Evolutionary conservation across 2,329 filamentous ascomycete species (phyloP).

Genomic region (Leptographium lundbergii): DNA sequence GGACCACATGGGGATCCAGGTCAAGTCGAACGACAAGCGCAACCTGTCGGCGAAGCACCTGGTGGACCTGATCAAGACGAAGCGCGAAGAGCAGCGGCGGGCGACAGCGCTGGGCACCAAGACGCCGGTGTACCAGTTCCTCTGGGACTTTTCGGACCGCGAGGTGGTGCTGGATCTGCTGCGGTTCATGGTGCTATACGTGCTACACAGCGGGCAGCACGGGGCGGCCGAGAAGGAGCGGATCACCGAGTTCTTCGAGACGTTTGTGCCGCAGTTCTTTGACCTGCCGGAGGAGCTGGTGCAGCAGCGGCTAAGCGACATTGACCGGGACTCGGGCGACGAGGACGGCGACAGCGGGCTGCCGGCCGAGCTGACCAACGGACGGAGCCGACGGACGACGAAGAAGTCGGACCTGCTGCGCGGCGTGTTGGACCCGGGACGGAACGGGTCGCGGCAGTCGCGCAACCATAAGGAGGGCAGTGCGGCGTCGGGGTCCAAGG

Average conservation of each 20-base stretch:
- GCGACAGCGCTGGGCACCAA: conserved; percentile 44
- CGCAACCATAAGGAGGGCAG: conserved; percentile 70
- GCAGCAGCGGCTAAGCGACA: conserved; percentile 51
- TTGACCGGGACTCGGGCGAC: conserved; percentile 58
- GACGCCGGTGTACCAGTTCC: conserved; percentile 58
- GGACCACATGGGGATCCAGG: conserved; percentile 88
- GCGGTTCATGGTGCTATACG: conserved; percentile 50
- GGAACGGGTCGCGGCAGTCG: conserved; percentile 43
- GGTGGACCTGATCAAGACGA: conserved; percentile 80
- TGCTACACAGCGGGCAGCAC: conserved; percentile 56
- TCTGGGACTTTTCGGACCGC: conserved; percentile 60
- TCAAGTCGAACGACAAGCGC: conserved; percentile 82
- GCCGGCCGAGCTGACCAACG: conserved; percentile 58
- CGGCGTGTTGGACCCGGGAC: conserved; percentile 68
- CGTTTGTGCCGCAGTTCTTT: conserved; percentile 66
- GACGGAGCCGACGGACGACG: conserved; percentile 42
- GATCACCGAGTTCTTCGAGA: conserved; percentile 62
- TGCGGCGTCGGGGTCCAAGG: conserved; percentile 66
- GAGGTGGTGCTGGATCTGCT: conserved; percentile 52
- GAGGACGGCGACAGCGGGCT: conserved; percentile 66
- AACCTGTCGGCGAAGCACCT: conserved; percentile 83
- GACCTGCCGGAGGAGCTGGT: conserved; percentile 60
- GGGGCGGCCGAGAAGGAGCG: conserved; percentile 62
- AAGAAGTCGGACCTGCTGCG: conserved; percentile 74
- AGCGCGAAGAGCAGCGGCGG: conserved; percentile 80